Evolutionary conservation across 2,329 filamentous ascomycete genomes (phyloP).

Genomic region (Saccharata proteae): DNA sequence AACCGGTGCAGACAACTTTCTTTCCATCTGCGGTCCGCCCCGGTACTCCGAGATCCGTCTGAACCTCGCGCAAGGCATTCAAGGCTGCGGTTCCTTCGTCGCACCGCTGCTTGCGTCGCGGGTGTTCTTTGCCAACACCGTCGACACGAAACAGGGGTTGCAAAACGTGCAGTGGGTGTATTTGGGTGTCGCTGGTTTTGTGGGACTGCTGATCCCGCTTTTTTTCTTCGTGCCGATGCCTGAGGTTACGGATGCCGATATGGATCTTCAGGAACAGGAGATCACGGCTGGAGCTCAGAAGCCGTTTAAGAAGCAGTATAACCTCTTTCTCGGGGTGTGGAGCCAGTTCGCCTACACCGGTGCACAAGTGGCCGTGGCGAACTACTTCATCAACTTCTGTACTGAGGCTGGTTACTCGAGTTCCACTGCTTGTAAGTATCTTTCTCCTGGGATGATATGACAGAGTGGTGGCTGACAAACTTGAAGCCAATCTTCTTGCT

Average conservation of each 20-base stretch:
- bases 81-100: conserved; percentile 47
- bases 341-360: conserved; percentile 5
- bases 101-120: conserved; percentile 48
- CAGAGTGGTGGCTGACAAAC: neutral
- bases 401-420: conserved; percentile 11
- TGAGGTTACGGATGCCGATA: conserved; percentile 49
- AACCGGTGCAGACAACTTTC: conserved; percentile 50
- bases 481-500: conserved; percentile 12
- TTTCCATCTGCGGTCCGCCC: conserved; percentile 47
- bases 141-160: conserved; percentile 33
- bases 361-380: conserved; percentile 6
- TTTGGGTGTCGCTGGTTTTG: conserved; percentile 50
- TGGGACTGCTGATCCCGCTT: conserved; percentile 42
- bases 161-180: conserved; percentile 52
- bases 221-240: conserved; percentile 52
- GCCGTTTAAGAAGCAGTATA: conserved; percentile 13
- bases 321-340: conserved; percentile 7
- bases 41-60: conserved; percentile 49
- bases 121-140: conserved; percentile 36
- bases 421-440: conserved; percentile 9
- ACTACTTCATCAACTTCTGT: conserved; percentile 11
- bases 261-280: conserved; percentile 27
- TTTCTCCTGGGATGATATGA: neutral
- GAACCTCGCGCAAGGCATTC: conserved; percentile 50
- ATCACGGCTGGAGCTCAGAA: conserved; percentile 1